Conservation (phyloP, 2,329 filamentous ascomycete species). For the Aspergillus puulaauensis region DNA sequence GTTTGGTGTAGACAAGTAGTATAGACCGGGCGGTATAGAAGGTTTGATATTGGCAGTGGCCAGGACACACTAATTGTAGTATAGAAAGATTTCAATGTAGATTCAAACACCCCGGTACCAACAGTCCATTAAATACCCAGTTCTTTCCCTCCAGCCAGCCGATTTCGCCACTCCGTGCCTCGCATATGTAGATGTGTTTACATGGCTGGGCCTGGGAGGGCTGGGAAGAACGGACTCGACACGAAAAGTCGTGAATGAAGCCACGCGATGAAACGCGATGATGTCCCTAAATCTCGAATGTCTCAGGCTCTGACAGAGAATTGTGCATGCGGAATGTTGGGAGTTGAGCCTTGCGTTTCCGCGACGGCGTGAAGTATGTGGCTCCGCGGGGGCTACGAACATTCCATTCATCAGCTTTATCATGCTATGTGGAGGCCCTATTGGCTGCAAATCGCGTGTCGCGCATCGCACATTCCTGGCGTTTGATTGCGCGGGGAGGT, state of each 20-base stretch:
- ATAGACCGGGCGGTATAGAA: neutral
- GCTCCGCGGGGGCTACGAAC: no score
- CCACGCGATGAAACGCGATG: neutral
- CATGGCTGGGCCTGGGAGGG: constrained; percentile 9
- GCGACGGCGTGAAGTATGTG: no score
- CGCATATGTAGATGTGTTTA: neutral
- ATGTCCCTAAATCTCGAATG: neutral
- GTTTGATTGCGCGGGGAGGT: no score
- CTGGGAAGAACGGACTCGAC: constrained; percentile 13
- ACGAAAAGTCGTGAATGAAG: neutral
- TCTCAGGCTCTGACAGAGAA: no score
- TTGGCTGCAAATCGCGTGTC: no score
- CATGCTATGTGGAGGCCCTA: no score
- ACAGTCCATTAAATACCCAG: neutral
- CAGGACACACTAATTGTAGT: no score
- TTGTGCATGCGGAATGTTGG: neutral
- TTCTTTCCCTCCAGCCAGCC: neutral
- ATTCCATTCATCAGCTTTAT: no score
- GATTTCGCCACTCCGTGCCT: neutral
- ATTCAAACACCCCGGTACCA: neutral
- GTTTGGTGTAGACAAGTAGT: neutral
- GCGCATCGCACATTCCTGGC: no score
- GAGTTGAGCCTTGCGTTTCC: neutral
- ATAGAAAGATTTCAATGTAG: neutral
- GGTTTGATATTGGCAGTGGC: neutral